Evolutionary conservation across 345 rosid genomes (phyloP).

Genomic region (Mercurialis annua): DNA sequence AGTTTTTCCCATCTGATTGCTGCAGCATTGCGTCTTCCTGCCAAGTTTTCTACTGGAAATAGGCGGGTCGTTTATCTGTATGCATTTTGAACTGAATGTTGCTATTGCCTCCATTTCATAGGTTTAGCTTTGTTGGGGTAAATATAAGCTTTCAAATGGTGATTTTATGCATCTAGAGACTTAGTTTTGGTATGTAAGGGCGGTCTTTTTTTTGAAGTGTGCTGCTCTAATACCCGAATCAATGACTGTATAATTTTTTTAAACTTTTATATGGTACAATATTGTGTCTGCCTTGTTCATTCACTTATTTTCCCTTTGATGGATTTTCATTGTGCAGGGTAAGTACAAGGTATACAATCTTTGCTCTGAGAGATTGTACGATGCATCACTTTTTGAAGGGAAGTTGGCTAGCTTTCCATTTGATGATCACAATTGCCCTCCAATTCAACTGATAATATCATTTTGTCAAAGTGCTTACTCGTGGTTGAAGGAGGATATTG

Average conservation of each 20-base stretch:
- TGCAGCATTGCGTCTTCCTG: not conserved
- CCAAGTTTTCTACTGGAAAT: not conserved
- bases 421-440: constrained; percentile 89
- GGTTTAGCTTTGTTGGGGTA: not conserved
- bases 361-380: constrained; percentile 86
- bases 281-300: not conserved
- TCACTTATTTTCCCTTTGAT: constrained; percentile 3
- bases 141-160: not conserved
- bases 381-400: constrained; percentile 84
- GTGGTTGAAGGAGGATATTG: constrained; percentile 88
- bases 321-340: constrained; percentile 40
- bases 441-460: constrained; percentile 66
- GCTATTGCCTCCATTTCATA: not conserved
- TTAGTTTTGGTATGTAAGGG: not conserved
- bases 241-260: not conserved
- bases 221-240: constrained; percentile 2
- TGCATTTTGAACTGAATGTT: not conserved
- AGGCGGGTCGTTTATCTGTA: not conserved
- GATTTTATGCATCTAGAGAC: not conserved
- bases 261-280: not conserved
- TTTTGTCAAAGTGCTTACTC: constrained; percentile 86
- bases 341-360: constrained; percentile 91
- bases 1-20: not conserved
- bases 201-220: not conserved
- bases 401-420: constrained; percentile 95